Evolutionary conservation across 495 filamentous ascomycete genomes (phyloP), one percentile per base, ranked within the genome.

Genomic region (Penicillium parvum): DNA sequence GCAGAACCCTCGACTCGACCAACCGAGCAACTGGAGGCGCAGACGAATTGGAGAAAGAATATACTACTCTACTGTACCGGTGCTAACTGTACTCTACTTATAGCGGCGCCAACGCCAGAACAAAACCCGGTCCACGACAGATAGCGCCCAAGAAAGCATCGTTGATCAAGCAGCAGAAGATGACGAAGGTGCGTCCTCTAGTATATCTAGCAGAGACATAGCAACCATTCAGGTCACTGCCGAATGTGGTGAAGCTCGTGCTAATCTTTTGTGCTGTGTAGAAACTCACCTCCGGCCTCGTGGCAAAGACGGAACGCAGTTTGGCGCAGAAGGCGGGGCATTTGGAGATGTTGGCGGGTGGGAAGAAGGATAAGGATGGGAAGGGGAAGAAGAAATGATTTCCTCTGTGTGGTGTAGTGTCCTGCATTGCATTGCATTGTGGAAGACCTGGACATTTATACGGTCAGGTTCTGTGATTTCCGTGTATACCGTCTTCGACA

Each of bases 301-400:
- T 73, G 3, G 69, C 70, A 0, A 74, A 75, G 63, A 87, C 84
- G 44, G 85, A 89, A 55, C 71, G 78, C 43, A 75, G 61, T 51
- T 69, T 90, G 16, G 85, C 80, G 4, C 65, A 76, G 33, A 81
- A 78, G 57, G 85, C 83, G 28, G 85, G 85, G 4, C 85, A 90
- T 75, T 52, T 88, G 49, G 85, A 89, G 60, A 27, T 88, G 61
- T 56, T 88, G 45, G 66, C 71, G 45, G 81, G 78, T 3, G 81
- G 77, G 8, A 84, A 84, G 74, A 83, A 79, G 66, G 72, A 77
- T 36, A 64, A 57, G 50, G 37, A 42, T 43, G 15, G 48, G 26
- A 55, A 53, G 39, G 47, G 28, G 21, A 53, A 53, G 42, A 61
- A 49, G 47, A 55, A 59, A 43, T 46, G 10, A 34, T n/a, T n/a